Evolutionary conservation across 1,284 basidiomycete species (phyloP), one percentile per base, ranked within the genome.

Genomic region (Leccinum laetum): DNA sequence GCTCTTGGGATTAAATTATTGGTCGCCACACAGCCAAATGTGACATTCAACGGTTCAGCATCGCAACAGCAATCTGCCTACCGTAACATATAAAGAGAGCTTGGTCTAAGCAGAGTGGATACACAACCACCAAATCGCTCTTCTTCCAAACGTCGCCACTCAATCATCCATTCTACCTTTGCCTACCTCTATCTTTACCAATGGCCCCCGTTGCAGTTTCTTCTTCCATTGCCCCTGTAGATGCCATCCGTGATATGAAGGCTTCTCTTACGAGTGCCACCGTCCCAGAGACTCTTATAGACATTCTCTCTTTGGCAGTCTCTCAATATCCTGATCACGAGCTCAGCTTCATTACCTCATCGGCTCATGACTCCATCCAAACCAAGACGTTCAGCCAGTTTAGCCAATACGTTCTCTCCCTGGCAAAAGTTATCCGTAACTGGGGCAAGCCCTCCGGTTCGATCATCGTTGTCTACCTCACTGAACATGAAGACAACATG

Each of bases 401-500:
- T 60, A 65, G 53, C 9, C 65, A 69, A 32, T 53, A 63, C 58
- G 69, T 61, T 14, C 65, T 64, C 44, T 70, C 65, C 46, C 69
- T 74, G 0, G 74, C 68, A 26, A 70, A 66, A 7, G 72, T 59
- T 26, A 61, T 63, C 58, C 70, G 39, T 39, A 64, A 64, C 14
- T 71, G 55, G 72, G 61, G 53, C 1, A 78, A 71, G 37, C 73
- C 76, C 18, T 5, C 64, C 1, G 77, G 76, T 2, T 77, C 76
- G 3, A 37, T 75, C n/a, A 13, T 77, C 7, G 64, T 75, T 6
- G 66, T 75, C 7, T 77, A 77, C 60, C 65, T 75, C 10, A 75
- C 72, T 2, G 75, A 75, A 21, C 76, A 77, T 37, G 75, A 77
- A 53, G 73, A 75, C 53, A 77, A 77, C 41, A 75, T 77, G 73